These are phyloP conservation scores for Excoecaria cochinchinensis DNA, from an alignment of 345 rosid species.

Conservation along the genomic window DNA sequence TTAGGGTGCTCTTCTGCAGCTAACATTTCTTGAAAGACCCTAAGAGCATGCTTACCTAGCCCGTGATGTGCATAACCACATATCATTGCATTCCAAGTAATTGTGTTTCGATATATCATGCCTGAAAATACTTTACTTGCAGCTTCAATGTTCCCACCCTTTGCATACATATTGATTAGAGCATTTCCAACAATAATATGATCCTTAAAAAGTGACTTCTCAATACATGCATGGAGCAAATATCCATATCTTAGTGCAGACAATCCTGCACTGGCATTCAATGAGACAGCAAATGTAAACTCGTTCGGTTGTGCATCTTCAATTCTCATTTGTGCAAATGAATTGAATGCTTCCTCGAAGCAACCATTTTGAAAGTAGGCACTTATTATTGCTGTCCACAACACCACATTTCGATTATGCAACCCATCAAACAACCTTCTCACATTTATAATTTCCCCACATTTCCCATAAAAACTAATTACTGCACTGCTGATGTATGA, in stretches of 20 bases:
- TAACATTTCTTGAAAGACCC: constrained; percentile 56
- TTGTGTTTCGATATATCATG: constrained; percentile 37
- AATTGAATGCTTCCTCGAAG: constrained; percentile 68
- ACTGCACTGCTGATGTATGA: constrained; percentile 44
- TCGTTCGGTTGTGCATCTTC: constrained; percentile 58
- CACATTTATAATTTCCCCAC: constrained; percentile 47
- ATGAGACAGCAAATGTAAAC: constrained; percentile 53
- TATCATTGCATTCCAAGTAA: constrained; percentile 76
- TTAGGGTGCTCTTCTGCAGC: constrained; percentile 53
- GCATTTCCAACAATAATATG: constrained; percentile 64
- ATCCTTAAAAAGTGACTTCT: constrained; percentile 54
- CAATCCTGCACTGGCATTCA: constrained; percentile 62
- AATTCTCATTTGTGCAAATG: constrained; percentile 44
- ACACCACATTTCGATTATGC: constrained; percentile 46
- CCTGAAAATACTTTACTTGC: constrained; percentile 46
- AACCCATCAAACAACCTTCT: constrained; percentile 50
- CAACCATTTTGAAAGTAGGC: constrained; percentile 65
- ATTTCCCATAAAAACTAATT: constrained; percentile 79
- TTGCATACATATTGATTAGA: constrained; percentile 70
- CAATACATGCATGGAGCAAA: constrained; percentile 45
- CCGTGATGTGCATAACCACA: constrained; percentile 81
- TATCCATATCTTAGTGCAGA: constrained; percentile 55
- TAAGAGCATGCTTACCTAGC: constrained; percentile 59
- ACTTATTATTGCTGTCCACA: constrained; percentile 62
- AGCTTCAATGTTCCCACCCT: constrained; percentile 58